Evolutionary conservation across 225 moss, liverwort and hornwort species (phyloP).

Genomic region (Marchantia polymorpha): DNA sequence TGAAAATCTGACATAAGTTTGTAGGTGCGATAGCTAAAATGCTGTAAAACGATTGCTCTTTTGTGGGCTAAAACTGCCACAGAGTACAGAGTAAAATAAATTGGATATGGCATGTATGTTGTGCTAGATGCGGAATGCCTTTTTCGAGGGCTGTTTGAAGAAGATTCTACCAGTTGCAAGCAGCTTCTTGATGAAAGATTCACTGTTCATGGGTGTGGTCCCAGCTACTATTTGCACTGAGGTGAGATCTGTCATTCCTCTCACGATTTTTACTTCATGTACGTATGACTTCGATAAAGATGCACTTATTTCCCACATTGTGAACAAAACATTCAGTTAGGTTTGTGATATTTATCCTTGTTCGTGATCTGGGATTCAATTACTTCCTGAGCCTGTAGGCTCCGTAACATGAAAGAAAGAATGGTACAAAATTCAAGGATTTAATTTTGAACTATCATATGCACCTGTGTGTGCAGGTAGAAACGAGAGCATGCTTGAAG

Average conservation of each 20-base stretch:
- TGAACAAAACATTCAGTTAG: no score
- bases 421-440: no score
- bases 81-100: no score
- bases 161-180: slow-evolving; percentile 58
- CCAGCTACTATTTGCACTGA: slow-evolving; percentile 46
- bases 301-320: no score
- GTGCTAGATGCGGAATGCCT: slow-evolving; percentile 46
- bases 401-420: no score
- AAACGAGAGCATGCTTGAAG: slow-evolving; percentile 31
- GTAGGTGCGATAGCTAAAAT: not conserved
- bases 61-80: not conserved
- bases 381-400: no score
- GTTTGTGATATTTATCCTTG: no score
- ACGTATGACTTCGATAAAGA: no score
- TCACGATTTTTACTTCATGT: no score
- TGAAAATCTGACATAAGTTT: not conserved
- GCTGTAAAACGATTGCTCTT: not conserved
- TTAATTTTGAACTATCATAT: not conserved
- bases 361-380: no score
- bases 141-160: slow-evolving; percentile 52
- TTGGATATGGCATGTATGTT: not conserved
- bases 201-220: slow-evolving; percentile 56
- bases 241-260: slow-evolving; percentile 31
- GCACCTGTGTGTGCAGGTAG: slow-evolving; percentile 40
- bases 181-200: slow-evolving; percentile 66